Evolutionary conservation across 179 eudicot species (phyloP), one percentile per base, ranked within the genome.

Genomic region (Beta corolliflora): DNA sequence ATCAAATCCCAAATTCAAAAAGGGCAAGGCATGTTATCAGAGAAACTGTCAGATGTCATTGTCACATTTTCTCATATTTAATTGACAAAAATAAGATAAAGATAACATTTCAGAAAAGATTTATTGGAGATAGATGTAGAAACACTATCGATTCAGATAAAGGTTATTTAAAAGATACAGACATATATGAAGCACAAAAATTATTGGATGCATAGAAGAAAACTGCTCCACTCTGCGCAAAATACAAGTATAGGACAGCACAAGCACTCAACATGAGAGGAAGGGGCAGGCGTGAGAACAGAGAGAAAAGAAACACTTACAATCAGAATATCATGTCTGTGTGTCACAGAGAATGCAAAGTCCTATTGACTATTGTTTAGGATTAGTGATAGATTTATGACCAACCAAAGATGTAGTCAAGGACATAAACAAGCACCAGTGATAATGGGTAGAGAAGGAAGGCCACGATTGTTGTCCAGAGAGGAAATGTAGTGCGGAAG

Each of bases 361-460:
- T 16, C 41, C 64, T 77, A 55, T 19, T 41, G 48, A 23, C 64
- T 77, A 55, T 19, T 41, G 48, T 59, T 48, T 54, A 74, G 75
- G 76, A 78, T 67, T 64, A 78, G 76, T 61, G 78, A 67, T 44
- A 53, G 45, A 53, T 79, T 83, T 88, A 88, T 63, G 90, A 84
- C 90, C 88, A 86, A 25, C 89, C 89, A 73, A 84, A 77, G 58
- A 82, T 65, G 67, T 92, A 95, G 86, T 95, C 93, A 23, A 95
- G 98, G 80, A 95, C 89, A 41, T 94, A 95, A 13, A 95, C 97
- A 55, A 95, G 85, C 63, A 86, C 90, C 80, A 95, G 84, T 12
- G 98, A 95, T 70, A 91, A 78, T 0, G 99, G 99, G 80, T 95
- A 95, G 12, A 94, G 92, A 55, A 87, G 81, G 85, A 91, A 91